Evolutionary conservation across 495 filamentous ascomycete genomes (phyloP).

Genomic region (Penicillium nucicola): DNA sequence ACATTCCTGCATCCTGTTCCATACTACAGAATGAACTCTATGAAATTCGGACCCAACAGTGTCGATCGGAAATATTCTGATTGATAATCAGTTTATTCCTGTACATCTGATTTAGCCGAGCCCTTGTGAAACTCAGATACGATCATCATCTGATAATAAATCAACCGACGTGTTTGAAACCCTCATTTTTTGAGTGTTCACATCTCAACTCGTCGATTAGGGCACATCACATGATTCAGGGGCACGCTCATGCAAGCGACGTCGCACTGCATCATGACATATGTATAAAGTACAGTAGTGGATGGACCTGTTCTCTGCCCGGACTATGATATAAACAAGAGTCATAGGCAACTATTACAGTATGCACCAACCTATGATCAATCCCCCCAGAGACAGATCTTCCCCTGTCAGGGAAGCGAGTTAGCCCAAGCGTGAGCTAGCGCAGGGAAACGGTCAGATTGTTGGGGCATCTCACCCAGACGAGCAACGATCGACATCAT

Average conservation of each 20-base stretch:
- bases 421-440: conserved; percentile 6
- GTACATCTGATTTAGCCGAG: background rate
- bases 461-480: conserved; percentile 11
- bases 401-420: background rate
- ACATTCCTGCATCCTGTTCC: no score
- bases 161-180: background rate
- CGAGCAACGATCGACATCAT: conserved; percentile 21
- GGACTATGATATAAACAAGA: no score
- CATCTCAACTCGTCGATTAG: background rate
- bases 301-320: no score
- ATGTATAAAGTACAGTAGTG: background rate
- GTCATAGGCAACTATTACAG: no score
- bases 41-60: no score
- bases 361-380: no score
- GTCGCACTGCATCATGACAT: background rate
- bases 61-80: background rate
- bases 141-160: conserved; percentile 1
- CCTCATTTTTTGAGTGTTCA: background rate
- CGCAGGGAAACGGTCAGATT: background rate
- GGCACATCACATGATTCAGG: conserved; percentile 5
- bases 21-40: no score
- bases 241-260: background rate
- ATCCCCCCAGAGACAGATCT: background rate
- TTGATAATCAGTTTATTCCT: background rate
- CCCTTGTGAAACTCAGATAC: background rate